Conservation (phyloP, 257 asterid genomes). For the Anisodus tanguticus region DNA sequence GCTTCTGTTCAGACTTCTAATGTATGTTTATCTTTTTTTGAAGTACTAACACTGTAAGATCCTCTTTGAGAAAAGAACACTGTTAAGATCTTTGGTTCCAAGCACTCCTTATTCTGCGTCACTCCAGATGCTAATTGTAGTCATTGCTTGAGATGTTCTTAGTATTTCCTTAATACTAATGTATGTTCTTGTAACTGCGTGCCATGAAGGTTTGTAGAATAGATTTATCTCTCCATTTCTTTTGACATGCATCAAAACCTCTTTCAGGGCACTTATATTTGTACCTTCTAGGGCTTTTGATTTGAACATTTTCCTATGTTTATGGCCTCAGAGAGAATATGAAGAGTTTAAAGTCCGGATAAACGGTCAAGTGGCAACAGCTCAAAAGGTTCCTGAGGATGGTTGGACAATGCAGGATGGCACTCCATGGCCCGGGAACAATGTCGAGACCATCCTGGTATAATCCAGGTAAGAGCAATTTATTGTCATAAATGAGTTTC, state of each 20-base stretch:
- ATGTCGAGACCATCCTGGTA: slow-evolving; percentile 95
- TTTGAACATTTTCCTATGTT: slow-evolving; percentile 26
- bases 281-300: neutral
- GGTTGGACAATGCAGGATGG: slow-evolving; percentile 99
- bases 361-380: slow-evolving; percentile 69
- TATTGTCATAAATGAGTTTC: neutral
- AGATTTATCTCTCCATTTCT: neutral
- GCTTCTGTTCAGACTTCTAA: no score
- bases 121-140: slow-evolving; percentile 6
- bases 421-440: slow-evolving; percentile 94
- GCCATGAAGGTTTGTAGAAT: slow-evolving; percentile 70
- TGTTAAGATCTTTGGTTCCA: no score
- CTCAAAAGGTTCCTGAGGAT: slow-evolving; percentile 90
- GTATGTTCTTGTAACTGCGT: no score
- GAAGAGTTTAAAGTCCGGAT: slow-evolving; percentile 88
- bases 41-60: no score
- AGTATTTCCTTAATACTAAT: no score
- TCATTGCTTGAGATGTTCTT: slow-evolving; percentile 22
- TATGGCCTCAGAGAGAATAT: slow-evolving; percentile 70
- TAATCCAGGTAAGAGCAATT: slow-evolving; percentile 76
- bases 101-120: no score
- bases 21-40: no score
- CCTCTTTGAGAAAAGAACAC: no score
- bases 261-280: no score
- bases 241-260: slow-evolving; percentile 29